phyloP scores from a whole-genome alignment of 176 grass and related monocot genomes.

The Paspalum notatum region DNA sequence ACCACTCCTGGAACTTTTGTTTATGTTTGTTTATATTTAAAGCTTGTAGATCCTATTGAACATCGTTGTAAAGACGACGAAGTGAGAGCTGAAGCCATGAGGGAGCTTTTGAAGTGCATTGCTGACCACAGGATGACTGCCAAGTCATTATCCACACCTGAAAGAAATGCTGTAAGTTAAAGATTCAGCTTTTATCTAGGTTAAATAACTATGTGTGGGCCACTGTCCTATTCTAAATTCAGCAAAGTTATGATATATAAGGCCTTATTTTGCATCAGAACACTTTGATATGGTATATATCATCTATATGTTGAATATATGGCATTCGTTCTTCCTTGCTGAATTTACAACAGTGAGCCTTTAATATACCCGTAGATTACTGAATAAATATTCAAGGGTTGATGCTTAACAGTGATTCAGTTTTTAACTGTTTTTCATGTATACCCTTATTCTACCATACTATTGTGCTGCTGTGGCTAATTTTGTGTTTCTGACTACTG shows the following conservation, averaged over 20 bases:
- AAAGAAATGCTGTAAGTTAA: constrained; percentile 72
- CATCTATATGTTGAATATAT: constrained; percentile 21
- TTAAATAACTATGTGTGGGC: constrained; percentile 17
- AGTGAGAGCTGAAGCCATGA: constrained; percentile 66
- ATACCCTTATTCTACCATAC: constrained; percentile 12
- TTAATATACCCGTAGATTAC: constrained; percentile 2
- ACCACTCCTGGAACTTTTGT: constrained; percentile 4
- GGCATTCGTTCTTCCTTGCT: background rate
- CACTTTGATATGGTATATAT: constrained; percentile 27
- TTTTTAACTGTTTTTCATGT: background rate
- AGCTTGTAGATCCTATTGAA: constrained; percentile 99
- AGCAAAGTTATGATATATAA: background rate
- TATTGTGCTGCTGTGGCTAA: constrained; percentile 17
- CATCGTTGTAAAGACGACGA: constrained; percentile 91
- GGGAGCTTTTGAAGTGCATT: constrained; percentile 77
- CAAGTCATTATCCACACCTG: constrained; percentile 56
- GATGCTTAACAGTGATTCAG: constrained; percentile 7
- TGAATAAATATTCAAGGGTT: constrained; percentile 6
- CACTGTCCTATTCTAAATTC: constrained; percentile 19
- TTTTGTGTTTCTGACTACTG: constrained; percentile 24
- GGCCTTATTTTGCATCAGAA: constrained; percentile 5
- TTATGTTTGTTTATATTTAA: constrained; percentile 45
- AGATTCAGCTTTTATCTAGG: constrained; percentile 13
- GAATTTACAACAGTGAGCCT: background rate
- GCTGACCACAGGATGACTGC: constrained; percentile 64